Evolutionary conservation across 352 stramenopile genomes (phyloP).

Genomic region (Globisporangium acanthophoron): DNA sequence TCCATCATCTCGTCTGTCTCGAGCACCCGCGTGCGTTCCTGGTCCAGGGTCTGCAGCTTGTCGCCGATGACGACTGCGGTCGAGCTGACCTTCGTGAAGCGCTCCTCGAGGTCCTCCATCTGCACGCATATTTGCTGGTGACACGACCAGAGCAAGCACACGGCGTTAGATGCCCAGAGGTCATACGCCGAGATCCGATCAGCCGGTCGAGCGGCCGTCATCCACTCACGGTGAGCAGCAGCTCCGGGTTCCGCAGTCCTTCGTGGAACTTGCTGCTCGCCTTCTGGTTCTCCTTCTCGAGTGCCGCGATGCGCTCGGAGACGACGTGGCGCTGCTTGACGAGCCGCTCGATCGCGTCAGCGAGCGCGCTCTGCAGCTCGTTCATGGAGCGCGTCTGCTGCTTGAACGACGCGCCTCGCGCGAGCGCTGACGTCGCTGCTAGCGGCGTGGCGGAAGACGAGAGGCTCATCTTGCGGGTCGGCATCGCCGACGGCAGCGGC

Average conservation of each 20-base stretch:
- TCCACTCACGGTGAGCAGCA: slow-evolving; percentile 37
- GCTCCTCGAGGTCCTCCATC: slow-evolving; percentile 81
- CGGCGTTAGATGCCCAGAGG: neutral
- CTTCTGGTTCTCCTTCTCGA: slow-evolving; percentile 64
- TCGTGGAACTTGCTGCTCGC: slow-evolving; percentile 56
- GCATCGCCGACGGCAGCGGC: slow-evolving; percentile 6
- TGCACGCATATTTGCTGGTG: slow-evolving; percentile 60
- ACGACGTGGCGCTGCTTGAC: slow-evolving; percentile 54
- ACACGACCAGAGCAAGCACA: slow-evolving; percentile 7
- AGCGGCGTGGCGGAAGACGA: neutral
- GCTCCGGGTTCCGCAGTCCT: slow-evolving; percentile 50
- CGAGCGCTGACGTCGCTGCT: neutral
- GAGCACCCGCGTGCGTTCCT: slow-evolving; percentile 54
- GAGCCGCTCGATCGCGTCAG: slow-evolving; percentile 52
- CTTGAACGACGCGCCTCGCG: slow-evolving; percentile 26
- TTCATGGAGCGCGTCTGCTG: slow-evolving; percentile 60
- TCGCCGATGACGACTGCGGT: slow-evolving; percentile 72
- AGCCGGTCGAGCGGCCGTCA: neutral
- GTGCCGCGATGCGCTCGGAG: slow-evolving; percentile 40
- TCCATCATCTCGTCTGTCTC: slow-evolving; percentile 81
- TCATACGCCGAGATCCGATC: neutral
- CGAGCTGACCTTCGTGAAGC: slow-evolving; percentile 85
- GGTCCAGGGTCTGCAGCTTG: slow-evolving; percentile 53
- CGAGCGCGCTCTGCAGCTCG: slow-evolving; percentile 55
- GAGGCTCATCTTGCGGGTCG: slow-evolving; percentile 12